A percentile compares a stretch with the other conserved stretches of the same genome.
Evolutionary conservation across 176 grass and related monocot species (phyloP).

Genomic region (Otatea glauca): DNA sequence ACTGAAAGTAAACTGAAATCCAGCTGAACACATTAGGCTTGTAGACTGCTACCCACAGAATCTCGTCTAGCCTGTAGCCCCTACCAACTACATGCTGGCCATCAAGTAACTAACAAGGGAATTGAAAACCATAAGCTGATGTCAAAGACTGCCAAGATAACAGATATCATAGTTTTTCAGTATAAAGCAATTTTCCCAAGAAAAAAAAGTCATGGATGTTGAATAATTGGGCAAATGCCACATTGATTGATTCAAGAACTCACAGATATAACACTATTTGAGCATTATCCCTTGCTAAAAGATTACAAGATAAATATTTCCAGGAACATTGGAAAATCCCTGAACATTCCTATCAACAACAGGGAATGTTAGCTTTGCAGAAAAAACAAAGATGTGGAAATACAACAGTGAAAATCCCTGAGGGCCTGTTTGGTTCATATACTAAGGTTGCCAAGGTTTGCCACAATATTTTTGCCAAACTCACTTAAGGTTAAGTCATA

Average conservation of each 20-base stretch:
- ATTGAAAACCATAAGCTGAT: neutral
- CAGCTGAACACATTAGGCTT: slow-evolving; percentile 19
- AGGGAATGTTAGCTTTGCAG: neutral
- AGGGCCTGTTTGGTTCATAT: no score
- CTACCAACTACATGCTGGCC: neutral
- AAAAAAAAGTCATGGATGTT: neutral
- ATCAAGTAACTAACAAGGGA: neutral
- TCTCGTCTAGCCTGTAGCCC: neutral
- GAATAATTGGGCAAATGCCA: neutral
- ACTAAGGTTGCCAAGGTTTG: no score
- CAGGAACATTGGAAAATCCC: neutral
- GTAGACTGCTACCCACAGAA: neutral
- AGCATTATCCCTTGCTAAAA: neutral
- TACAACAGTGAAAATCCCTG: neutral
- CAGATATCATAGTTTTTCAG: neutral
- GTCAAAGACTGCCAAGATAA: neutral
- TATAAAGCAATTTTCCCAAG: neutral
- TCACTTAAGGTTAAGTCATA: no score
- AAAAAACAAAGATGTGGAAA: neutral
- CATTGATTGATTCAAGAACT: neutral
- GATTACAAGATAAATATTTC: neutral
- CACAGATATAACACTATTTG: neutral
- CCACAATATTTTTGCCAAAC: no score
- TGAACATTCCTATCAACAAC: neutral
- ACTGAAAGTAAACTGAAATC: neutral